Evolutionary conservation across 75 land plant genomes (phyloP).

Genomic region (Picea sitchensis): DNA sequence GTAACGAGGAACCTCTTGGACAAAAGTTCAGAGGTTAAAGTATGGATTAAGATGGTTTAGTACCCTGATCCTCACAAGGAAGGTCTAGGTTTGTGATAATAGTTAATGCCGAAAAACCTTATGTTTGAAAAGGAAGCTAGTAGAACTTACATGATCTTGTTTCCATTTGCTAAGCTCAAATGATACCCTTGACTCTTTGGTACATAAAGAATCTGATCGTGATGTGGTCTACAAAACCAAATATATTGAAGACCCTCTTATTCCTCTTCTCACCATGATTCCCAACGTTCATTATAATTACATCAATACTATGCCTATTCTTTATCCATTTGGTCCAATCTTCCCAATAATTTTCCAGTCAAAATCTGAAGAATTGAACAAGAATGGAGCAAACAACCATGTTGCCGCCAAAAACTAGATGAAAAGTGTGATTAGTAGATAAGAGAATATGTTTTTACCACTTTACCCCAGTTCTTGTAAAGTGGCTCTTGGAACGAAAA

Average conservation of each 20-base stretch:
- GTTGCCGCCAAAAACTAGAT: slow-evolving; percentile 88
- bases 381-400: slow-evolving; percentile 87
- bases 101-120: no score
- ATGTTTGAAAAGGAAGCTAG: no score
- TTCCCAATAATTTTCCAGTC: slow-evolving; percentile 93
- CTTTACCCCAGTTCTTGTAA: no score
- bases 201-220: slow-evolving; percentile 77
- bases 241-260: slow-evolving; percentile 76
- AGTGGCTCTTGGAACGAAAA: no score
- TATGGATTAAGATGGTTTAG: no score
- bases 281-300: slow-evolving; percentile 87
- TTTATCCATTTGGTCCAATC: slow-evolving; percentile 90
- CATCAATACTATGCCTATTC: slow-evolving; percentile 78
- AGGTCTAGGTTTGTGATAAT: no score
- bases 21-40: no score
- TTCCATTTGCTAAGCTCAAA: slow-evolving; percentile 38
- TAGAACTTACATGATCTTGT: slow-evolving; percentile 25
- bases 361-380: slow-evolving; percentile 91
- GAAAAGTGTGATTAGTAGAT: slow-evolving; percentile 56
- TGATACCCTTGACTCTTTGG: slow-evolving; percentile 87
- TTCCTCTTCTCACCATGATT: slow-evolving; percentile 96
- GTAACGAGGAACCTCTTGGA: no score
- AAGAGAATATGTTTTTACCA: slow-evolving; percentile 10
- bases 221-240: slow-evolving; percentile 52
- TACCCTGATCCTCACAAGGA: no score